Base-by-base conservation (phyloP, 345 rosid genomes). In the Bretschneidera sinensis region DNA sequence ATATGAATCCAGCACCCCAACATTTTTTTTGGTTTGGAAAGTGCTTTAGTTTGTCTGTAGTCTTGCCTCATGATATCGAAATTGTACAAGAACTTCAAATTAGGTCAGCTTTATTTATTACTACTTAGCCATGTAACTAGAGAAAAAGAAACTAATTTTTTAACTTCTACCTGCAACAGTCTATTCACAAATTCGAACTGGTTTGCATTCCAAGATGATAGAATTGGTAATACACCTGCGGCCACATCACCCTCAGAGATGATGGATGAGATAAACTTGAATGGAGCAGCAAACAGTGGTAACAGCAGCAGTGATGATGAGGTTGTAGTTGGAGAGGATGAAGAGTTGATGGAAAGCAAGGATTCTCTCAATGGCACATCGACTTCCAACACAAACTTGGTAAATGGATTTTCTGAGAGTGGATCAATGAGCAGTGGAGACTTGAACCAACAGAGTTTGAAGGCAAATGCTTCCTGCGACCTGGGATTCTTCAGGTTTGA, bases 121-220 rank as follows among this genome's bases (percentile, higher is more conserved):
- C 4, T 39, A 39, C 45, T 39, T 39, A 39, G 45, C 11, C 16
- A 39, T 39, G 45, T 39, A 39, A 4, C 45, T 39, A 13, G 45
- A n/a, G n/a, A n/a, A n/a, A n/a, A n/a, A n/a, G 16, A 39, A 4
- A 14, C 10, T 7, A 39, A 7, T 39, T 39, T 14, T 9, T 4
- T 5, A 5, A 39, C 10, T 39, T 39, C 15, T 51, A 60, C 21
- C 54, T 71, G 77, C 80, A 55, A 83, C 81, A 90, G 89, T 71
- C 78, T 91, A 43, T 92, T 95, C 79, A 88, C 96, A 66, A 88
- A 88, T 68, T 88, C 99, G 57, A 76, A 95, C 75, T 94, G 99
- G 99, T 94, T 94, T 77, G 89, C 97, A 15, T 95, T 85, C 78
- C 91, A 88, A 85, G 96, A 91, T 14, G 87, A 91, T 17, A 82